A percentile compares a stretch with the other conserved stretches of the same genome.
Conservation (phyloP, 495 filamentous ascomycete species). For the Aspergillus haitiensis region DNA sequence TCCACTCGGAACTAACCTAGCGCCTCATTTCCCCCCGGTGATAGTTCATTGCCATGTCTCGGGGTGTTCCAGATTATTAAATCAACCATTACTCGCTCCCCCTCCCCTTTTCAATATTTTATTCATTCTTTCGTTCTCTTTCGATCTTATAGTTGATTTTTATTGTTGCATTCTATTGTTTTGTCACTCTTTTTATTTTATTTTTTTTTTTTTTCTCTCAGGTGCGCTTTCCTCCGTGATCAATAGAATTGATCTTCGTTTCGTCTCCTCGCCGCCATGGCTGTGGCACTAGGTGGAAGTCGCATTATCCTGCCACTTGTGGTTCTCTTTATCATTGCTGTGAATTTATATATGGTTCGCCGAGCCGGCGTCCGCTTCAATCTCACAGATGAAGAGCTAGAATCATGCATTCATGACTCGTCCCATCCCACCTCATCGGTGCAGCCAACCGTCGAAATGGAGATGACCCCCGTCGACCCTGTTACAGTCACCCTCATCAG, state of each 20-base stretch:
- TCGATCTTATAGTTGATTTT: background rate
- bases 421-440: conserved; percentile 10
- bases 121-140: background rate
- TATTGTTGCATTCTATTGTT: background rate
- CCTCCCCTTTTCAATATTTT: conserved; percentile 49
- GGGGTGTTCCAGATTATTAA: background rate
- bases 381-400: no score
- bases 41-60: background rate
- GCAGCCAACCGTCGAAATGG: conserved; percentile 8
- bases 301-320: no score
- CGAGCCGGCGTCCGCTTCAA: no score
- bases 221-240: conserved; percentile 11
- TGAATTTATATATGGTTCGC: no score
- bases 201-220: conserved; percentile 4
- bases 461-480: conserved; percentile 2
- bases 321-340: no score
- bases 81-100: conserved; percentile 25
- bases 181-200: conserved; percentile 6
- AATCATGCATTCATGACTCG: background rate
- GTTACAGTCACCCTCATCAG: background rate
- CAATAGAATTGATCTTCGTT: background rate
- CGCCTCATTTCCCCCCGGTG: background rate
- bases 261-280: no score
- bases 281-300: no score
- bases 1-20: background rate